phyloP scores from a whole-genome alignment of 2,329 filamentous ascomycete species.

The Colletotrichum siamense region DNA sequence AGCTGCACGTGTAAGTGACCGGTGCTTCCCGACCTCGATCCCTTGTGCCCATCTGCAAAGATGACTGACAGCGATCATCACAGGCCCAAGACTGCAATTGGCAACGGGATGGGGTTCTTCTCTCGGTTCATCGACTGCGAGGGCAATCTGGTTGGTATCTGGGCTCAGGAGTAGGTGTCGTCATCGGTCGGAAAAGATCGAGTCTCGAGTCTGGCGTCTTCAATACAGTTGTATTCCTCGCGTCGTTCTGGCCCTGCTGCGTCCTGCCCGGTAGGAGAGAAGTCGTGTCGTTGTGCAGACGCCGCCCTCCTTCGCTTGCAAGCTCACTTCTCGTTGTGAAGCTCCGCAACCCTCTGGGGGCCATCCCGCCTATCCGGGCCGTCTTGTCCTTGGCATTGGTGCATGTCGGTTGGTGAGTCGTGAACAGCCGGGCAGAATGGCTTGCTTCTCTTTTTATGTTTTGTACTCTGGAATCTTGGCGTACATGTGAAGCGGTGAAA shows the following conservation, averaged over 20 bases:
- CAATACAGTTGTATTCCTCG: not conserved
- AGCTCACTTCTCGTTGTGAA: not conserved
- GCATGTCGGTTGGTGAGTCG: not conserved
- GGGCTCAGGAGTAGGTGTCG: constrained; percentile 32
- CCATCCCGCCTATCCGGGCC: constrained; percentile 12
- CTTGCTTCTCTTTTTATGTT: constrained; percentile 18
- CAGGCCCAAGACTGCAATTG: constrained; percentile 41
- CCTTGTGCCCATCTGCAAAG: too few species aligned
- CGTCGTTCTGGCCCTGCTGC: not conserved
- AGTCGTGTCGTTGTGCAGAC: not conserved
- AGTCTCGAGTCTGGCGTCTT: not conserved
- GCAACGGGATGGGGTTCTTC: constrained; percentile 37
- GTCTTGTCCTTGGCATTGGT: not conserved
- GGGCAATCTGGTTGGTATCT: constrained; percentile 41
- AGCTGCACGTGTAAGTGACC: constrained; percentile 37
- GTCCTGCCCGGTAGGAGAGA: not conserved
- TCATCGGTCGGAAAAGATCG: not conserved
- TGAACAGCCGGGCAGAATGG: not conserved
- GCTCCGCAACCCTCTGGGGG: not conserved
- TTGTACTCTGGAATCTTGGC: constrained; percentile 2
- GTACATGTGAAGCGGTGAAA: constrained; percentile 5
- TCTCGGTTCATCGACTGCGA: constrained; percentile 42
- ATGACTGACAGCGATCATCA: not conserved
- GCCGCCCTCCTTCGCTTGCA: not conserved
- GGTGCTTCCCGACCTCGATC: not conserved